These are phyloP conservation scores for Botrytis pseudocinerea DNA, from an alignment of 2,329 filamentous ascomycete species.

Conservation along the genomic window DNA sequence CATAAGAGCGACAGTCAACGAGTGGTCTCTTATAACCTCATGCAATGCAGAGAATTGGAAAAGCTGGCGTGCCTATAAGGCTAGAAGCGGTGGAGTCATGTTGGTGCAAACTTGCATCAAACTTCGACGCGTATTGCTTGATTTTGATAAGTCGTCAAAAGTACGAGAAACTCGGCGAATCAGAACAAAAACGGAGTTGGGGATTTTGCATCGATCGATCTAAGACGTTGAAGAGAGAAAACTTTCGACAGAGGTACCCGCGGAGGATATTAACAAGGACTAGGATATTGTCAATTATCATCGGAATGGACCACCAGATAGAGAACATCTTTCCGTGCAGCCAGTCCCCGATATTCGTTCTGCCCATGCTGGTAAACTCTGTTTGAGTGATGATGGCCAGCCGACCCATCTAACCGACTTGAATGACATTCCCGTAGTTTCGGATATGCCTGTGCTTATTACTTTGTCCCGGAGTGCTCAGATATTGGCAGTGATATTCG, in stretches of 20 bases:
- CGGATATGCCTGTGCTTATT: background rate
- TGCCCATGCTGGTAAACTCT: background rate
- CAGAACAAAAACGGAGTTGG: background rate
- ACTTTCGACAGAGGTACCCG: background rate
- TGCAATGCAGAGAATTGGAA: conserved; percentile 34
- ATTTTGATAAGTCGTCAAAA: conserved; percentile 4
- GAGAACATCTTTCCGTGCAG: background rate
- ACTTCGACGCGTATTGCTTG: conserved; percentile 22
- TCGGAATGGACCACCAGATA: conserved; percentile 4
- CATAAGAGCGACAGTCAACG: background rate
- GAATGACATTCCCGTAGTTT: conserved; percentile 3
- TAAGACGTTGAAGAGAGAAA: background rate
- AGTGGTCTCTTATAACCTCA: conserved; percentile 11
- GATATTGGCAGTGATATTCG: background rate
- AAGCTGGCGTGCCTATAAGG: conserved; percentile 27
- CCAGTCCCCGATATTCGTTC: background rate
- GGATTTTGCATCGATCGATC: background rate
- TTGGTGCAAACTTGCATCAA: conserved; percentile 8
- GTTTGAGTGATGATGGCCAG: background rate
- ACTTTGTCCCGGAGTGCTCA: background rate
- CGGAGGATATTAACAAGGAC: background rate
- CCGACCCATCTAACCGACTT: conserved; percentile 3
- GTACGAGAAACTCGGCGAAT: background rate
- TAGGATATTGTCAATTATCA: background rate
- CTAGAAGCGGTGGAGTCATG: conserved; percentile 33